Percentiles rank a stretch among this genome's conserved stretches.
These are phyloP conservation scores for Solanum rostratum DNA, from an alignment of 257 asterid species.

Conservation along the genomic window DNA sequence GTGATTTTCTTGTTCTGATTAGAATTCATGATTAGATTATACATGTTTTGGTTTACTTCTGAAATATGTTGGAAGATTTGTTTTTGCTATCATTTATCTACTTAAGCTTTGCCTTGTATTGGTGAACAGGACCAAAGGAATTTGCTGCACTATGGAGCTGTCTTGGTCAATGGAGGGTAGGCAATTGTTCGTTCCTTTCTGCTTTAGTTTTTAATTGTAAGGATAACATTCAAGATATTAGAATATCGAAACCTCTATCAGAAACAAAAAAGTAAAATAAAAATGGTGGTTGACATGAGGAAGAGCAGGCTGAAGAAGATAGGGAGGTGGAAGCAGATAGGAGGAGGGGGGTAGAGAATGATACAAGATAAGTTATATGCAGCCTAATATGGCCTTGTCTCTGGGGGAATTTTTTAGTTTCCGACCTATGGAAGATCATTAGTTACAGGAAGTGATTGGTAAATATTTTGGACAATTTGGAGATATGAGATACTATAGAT, in stretches of 20 bases:
- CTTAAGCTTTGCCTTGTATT: neutral
- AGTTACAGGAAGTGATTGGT: neutral
- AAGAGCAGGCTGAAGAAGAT: neutral
- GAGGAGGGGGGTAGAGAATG: neutral
- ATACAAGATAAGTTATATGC: neutral
- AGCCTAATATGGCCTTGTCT: neutral
- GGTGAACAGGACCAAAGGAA: constrained; percentile 57
- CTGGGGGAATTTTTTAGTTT: neutral
- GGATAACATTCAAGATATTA: neutral
- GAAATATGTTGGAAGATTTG: neutral
- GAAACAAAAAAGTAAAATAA: neutral
- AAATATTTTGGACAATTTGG: neutral
- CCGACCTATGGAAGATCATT: neutral
- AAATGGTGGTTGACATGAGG: neutral
- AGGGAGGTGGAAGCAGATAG: neutral
- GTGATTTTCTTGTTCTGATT: neutral
- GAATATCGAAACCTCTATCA: neutral
- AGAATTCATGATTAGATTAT: neutral
- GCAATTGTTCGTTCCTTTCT: neutral
- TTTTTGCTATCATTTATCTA: neutral
- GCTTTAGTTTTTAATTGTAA: neutral
- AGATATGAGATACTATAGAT: neutral
- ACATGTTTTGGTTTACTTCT: neutral
- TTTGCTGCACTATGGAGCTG: constrained; percentile 73
- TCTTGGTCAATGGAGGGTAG: constrained; percentile 84